Base-by-base conservation (phyloP, 2,329 filamentous ascomycete species). In the Calonectria honghensis region DNA sequence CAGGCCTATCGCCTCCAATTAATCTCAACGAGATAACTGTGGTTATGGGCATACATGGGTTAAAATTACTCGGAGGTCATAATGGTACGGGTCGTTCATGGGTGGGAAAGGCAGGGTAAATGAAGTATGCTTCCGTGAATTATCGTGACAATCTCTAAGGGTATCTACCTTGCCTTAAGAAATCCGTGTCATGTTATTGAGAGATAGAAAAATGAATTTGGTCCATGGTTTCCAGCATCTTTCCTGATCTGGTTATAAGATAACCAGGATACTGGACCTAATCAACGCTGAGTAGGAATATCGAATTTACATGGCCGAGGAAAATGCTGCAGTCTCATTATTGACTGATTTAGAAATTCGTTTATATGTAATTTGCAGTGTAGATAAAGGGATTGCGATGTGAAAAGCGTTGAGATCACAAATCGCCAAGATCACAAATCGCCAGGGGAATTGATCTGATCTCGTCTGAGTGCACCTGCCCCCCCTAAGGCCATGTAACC, bases 401-500 rank as follows among this genome's bases (percentile, higher is more conserved):
- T 32, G 2, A n/a, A 57, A 57, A n/a, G 29, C 9, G 24, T 14
- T 14, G 63, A 39, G 27, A 45, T 71, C 29, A 74, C 27, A 70
- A 27, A 16, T 27, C 41, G 29, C 51, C 16, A 6, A 39, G 27
- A 45, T 71, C 29, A 74, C 27, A 70, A 27, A 16, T 27, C 41
- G 29, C 51, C 16, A 6, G 66, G 57, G 64, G 66, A 52, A 11
- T 35, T 29, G 37, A 32, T 29, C 16, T n/a, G 29, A 10, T 71
- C 35, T 5, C 31, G 24, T 29, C 39, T 52, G 10, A 32, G n/a
- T 16, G 45, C n/a, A 1, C 57, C 66, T 24, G 39, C 10, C n/a
- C 41, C 68, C 4, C 71, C 74, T n/a, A 39, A 74, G 50, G 81
- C 78, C 31, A 87, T 80, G 48, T 89, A 87, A 50, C 77, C 74